Base-by-base conservation (phyloP, 129 eudicot genomes). In the Escallonia herrerae region DNA sequence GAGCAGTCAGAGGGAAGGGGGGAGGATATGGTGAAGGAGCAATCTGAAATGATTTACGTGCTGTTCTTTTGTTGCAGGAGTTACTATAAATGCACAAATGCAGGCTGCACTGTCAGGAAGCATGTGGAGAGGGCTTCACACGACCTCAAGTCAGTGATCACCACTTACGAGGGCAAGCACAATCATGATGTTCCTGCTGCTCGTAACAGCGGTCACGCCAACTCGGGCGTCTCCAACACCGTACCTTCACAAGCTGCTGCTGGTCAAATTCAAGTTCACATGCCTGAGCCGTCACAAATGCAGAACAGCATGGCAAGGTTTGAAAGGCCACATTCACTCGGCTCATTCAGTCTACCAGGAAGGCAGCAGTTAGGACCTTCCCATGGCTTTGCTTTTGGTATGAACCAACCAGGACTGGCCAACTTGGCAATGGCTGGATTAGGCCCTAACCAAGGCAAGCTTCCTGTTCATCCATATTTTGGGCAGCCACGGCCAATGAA, bases 91-190 rank as follows among this genome's bases (percentile, higher is more conserved):
- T 90, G 97, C 88, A 90, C 97, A 12, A 83, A 79, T 55, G 62
- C 88, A 37, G 97, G 97, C 46, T 90, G 97, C 82, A 81, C 84
- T 0, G 97, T 90, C 57, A 82, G 97, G 60, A 90, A 90, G 69
- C 97, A 90, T 6, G 97, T 90, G 7, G 97, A 90, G 68, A 67
- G 97, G 77, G 97, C 97, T 60, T 86, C 90, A 10, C 95, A 86
- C 63, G 97, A 90, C 73, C 74, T 86, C 22, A 90, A 83, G 63
- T 90, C 97, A 11, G 97, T 90, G 42, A 90, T 90, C 77, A 90
- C 97, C 7, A 86, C 97, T 5, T 90, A 90, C 13, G 97, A 90
- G 73, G 97, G 97, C 40, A 90, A 90, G 55, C 97, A 90, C 84
- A 90, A 90, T 68, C 97, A 90, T 15, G 95, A 90, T 40, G 97